Base-by-base conservation (phyloP, 2,329 filamentous ascomycete species). In the Myriosclerotinia duriaeana region DNA sequence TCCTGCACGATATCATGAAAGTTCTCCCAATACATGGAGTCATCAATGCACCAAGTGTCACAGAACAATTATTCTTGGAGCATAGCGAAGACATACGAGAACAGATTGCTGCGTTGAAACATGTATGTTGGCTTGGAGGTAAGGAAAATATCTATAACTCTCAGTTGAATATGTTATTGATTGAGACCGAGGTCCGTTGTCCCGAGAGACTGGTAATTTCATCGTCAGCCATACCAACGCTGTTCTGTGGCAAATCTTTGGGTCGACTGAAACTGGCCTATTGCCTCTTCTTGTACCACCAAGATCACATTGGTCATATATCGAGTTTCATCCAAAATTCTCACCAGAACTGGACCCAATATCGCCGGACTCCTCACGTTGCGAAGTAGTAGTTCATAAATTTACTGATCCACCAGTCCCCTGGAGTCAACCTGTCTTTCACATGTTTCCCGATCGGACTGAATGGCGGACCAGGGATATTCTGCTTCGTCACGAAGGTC, bases 381-480 rank as follows among this genome's bases (percentile, higher is more conserved):
- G 42, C 14, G 64, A 66, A 17, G 1, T 66, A 38, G 40, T 66
- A 8, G 7, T 61, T 1, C 17, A 61, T 36, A 66, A 26, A 30
- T 34, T 36, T 15, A 5, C 30, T 8, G 48, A 66, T 46, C 26
- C 53, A 11, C 26, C 54, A 11, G 50, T 66, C 30, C 15, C 54
- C 15, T 61, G 58, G 65, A 34, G n/a, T 14, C 34, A 71, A 78
- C 74, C 76, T 3, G 69, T 80, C 20, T 83, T 83, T 66, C 72
- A 74, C 46, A 78, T 79, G 2, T 81, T 80, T 58, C 80, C 80
- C 0, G 74, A 79, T 0, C 53, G 76, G 1, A 64, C 78, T 4
- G 79, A 82, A 68, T 82, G 77, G 70, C 74, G 77, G 9, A 82
- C 79, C 8, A 79, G 78, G 50, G 83, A 84, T 64, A 69, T 84